Percentiles rank a stretch among this genome's conserved stretches.
Evolutionary conservation across 1,284 basidiomycete species (phyloP).

Genomic region (Sphagnurus paluster): DNA sequence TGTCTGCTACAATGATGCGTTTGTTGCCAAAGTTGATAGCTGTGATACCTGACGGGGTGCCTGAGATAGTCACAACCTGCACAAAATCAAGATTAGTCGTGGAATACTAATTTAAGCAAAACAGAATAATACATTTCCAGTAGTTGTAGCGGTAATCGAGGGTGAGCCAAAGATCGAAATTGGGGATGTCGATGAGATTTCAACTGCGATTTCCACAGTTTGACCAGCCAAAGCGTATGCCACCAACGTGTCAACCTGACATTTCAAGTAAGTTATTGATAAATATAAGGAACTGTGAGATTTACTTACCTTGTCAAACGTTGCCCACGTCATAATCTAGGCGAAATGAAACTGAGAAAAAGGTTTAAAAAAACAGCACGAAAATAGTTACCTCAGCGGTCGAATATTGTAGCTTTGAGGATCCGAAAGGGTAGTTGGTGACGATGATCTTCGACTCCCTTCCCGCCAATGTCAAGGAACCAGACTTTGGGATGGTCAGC

Average conservation of each 20-base stretch:
- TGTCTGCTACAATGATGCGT: slow-evolving; percentile 38
- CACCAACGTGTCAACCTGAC: slow-evolving; percentile 37
- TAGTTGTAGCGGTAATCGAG: slow-evolving; percentile 21
- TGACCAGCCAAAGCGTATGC: slow-evolving; percentile 38
- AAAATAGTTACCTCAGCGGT: slow-evolving; percentile 38
- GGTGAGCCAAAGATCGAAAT: slow-evolving; percentile 22
- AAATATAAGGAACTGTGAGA: not conserved
- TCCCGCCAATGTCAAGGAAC: slow-evolving; percentile 37
- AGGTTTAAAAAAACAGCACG: not conserved
- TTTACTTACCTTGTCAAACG: slow-evolving; percentile 10
- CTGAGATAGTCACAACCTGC: slow-evolving; percentile 32
- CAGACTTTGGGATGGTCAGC: slow-evolving; percentile 35
- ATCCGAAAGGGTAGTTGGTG: slow-evolving; percentile 42
- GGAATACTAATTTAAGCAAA: not conserved
- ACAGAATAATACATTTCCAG: slow-evolving; percentile 12
- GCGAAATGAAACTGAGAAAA: not conserved
- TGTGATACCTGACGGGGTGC: slow-evolving; percentile 34
- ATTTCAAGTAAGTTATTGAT: not conserved
- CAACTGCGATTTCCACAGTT: slow-evolving; percentile 32
- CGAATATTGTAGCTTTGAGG: slow-evolving; percentile 35
- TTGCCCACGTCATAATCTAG: slow-evolving; percentile 18
- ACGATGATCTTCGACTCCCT: slow-evolving; percentile 47
- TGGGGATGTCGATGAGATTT: slow-evolving; percentile 12
- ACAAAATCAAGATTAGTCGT: not conserved
- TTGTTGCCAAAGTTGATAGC: slow-evolving; percentile 31